Evolutionary conservation across 2,329 filamentous ascomycete genomes (phyloP).

Genomic region (Chaetomiaceae sp.): DNA sequence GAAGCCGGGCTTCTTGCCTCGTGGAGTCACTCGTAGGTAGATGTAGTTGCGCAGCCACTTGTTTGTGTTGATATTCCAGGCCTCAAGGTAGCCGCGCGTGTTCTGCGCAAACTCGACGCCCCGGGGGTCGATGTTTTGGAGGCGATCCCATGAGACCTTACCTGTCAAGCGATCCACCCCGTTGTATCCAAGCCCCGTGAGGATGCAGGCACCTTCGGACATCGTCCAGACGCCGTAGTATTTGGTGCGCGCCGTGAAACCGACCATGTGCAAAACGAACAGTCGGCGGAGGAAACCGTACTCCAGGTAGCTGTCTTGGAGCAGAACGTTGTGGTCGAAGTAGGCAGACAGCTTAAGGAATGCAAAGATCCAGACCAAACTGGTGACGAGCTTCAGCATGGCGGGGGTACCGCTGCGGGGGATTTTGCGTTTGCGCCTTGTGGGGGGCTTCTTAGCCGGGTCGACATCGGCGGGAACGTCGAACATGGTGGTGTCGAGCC

Average conservation of each 20-base stretch:
- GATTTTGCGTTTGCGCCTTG: constrained; percentile 85
- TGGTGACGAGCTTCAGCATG: constrained; percentile 66
- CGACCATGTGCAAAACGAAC: constrained; percentile 78
- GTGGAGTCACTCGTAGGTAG: constrained; percentile 90
- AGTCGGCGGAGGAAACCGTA: constrained; percentile 69
- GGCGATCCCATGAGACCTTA: constrained; percentile 81
- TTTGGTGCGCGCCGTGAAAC: constrained; percentile 77
- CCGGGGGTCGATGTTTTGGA: constrained; percentile 85
- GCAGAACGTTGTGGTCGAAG: constrained; percentile 61
- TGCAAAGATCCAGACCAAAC: constrained; percentile 71
- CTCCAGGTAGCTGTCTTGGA: constrained; percentile 61
- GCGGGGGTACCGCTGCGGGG: constrained; percentile 87
- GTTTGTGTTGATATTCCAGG: constrained; percentile 99
- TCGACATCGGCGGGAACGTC: constrained; percentile 77
- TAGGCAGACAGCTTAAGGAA: constrained; percentile 69
- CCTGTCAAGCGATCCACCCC: constrained; percentile 81
- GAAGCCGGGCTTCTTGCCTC: constrained; percentile 94
- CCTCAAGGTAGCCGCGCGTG: constrained; percentile 81
- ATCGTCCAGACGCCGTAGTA: constrained; percentile 96
- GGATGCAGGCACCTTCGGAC: constrained; percentile 90
- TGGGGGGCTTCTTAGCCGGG: constrained; percentile 77
- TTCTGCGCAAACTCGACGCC: constrained; percentile 89
- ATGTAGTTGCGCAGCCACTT: constrained; percentile 94
- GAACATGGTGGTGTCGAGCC: constrained; percentile 94
- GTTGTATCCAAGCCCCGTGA: constrained; percentile 90